Conservation (phyloP, 1,284 basidiomycete genomes). For the Ustilago cynodontis region DNA sequence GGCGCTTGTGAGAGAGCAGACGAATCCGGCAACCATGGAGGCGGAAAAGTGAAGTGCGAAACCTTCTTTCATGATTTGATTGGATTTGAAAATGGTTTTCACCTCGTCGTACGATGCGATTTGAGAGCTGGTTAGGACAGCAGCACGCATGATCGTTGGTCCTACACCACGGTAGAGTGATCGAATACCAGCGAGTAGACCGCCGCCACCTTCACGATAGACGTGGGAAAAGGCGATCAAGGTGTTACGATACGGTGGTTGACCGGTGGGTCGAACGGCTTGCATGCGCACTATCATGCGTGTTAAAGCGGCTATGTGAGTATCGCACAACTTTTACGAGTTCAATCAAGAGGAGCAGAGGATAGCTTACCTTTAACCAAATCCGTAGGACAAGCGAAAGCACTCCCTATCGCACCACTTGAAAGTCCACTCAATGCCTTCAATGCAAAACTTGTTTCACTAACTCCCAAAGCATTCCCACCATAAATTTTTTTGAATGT, state of each 20-base stretch:
- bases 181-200: constrained; percentile 38
- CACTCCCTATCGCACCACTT: constrained; percentile 56
- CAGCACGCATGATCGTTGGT: constrained; percentile 55
- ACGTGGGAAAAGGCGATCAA: constrained; percentile 51
- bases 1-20: constrained; percentile 49
- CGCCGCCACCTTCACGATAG: constrained; percentile 43
- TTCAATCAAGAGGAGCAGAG: neutral
- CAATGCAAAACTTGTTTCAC: constrained; percentile 46
- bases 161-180: constrained; percentile 56
- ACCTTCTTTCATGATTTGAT: constrained; percentile 42
- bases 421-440: constrained; percentile 58
- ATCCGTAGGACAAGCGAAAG: constrained; percentile 58
- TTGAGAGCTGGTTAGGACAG: constrained; percentile 56
- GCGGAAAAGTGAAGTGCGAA: constrained; percentile 50
- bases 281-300: constrained; percentile 50
- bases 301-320: too few species aligned
- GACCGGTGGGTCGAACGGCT: constrained; percentile 42
- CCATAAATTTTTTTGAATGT: constrained; percentile 54
- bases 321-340: too few species aligned
- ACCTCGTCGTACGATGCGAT: constrained; percentile 59
- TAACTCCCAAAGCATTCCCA: constrained; percentile 19
- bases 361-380: constrained; percentile 35
- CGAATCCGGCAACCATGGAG: constrained; percentile 56
- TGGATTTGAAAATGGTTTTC: constrained; percentile 46
- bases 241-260: constrained; percentile 55